Evolutionary conservation across 495 filamentous ascomycete genomes (phyloP), one percentile per base, ranked within the genome.

Genomic region (Aspergillus funiculosus): DNA sequence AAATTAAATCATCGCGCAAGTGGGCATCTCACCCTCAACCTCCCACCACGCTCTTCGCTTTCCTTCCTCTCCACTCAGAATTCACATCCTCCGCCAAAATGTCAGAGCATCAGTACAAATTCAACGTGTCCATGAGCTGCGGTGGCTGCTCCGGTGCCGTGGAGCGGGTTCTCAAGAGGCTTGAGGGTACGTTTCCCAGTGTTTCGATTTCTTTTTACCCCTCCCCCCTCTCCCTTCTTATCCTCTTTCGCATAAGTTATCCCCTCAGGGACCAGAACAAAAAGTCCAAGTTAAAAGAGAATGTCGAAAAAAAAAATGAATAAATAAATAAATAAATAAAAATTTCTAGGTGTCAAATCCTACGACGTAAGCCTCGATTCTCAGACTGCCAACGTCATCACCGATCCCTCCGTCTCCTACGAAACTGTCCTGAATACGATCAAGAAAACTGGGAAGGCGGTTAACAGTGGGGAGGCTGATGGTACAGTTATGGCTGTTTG

Each of bases 381-480:
- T 9, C 87, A 97, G 61, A 86, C 76, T 13, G 92, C 88, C 30
- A 74, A 73, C 31, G 75, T 96, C 35, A 69, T 80, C 40, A 77
- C 89, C 31, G 79, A 82, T 25, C 64, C 71, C 0, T 61, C 64
- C 9, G 69, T 95, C 28, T 64, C 74, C 28, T 95, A 90, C 66
- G 79, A 87, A 40, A 86, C 80, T 18, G 87, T 98, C 32, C 77
- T 95, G 39, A 76, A 79, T 58, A 89, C 81, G 46, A 96, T 98
- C 60, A 81, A 82, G 77, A 97, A 96, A 79, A 96, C 92, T 2
- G 90, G 89, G 22, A 98, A 97, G 80, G 80, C 79, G 57, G 81
- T 98, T 52, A 89, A 81, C 51, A 76, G 68, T 17, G 86, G 80
- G 15, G 78, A 86, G 76, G 82, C 73, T 13, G 80, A 78, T 62